A percentile compares a stretch with the other conserved stretches of the same genome.
Conservation (phyloP, 768 basidiomycete species). For the Leccinum arenicola region DNA sequence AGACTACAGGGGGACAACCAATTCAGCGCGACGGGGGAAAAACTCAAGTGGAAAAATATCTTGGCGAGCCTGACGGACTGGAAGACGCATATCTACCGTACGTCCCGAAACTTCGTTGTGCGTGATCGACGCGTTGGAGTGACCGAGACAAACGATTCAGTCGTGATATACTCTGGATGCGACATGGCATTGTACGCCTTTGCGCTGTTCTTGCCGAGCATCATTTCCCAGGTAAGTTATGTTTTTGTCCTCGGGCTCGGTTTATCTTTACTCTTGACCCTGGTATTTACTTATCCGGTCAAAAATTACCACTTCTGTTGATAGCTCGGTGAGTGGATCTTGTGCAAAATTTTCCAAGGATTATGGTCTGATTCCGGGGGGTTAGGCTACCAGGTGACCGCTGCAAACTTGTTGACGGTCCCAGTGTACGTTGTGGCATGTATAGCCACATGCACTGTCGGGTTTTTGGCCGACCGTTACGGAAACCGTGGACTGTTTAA, state of each 20-base stretch:
- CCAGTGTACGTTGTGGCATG: constrained; percentile 75
- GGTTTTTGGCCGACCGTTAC: constrained; percentile 59
- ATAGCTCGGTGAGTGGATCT: constrained; percentile 38
- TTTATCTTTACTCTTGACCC: neutral
- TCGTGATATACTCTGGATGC: constrained; percentile 52
- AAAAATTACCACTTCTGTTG: neutral
- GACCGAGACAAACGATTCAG: constrained; percentile 31
- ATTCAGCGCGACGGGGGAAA: constrained; percentile 72
- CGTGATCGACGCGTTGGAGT: neutral
- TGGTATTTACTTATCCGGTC: neutral
- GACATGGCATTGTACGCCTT: constrained; percentile 77
- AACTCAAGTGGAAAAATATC: constrained; percentile 55
- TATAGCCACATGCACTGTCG: constrained; percentile 60
- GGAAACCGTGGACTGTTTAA: constrained; percentile 63
- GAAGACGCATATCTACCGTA: constrained; percentile 60
- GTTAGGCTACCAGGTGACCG: constrained; percentile 62
- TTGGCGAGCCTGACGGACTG: constrained; percentile 59
- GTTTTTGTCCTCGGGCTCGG: neutral
- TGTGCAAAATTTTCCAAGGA: neutral
- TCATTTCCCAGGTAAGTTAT: constrained; percentile 59
- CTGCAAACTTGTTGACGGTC: constrained; percentile 73
- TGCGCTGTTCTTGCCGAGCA: constrained; percentile 76
- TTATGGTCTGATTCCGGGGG: neutral
- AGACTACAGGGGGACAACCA: constrained; percentile 66
- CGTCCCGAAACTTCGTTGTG: neutral